These are phyloP conservation scores for Jamesozyma spencerorum DNA, from an alignment of 805 yeast genomes.

Conservation along the genomic window DNA sequence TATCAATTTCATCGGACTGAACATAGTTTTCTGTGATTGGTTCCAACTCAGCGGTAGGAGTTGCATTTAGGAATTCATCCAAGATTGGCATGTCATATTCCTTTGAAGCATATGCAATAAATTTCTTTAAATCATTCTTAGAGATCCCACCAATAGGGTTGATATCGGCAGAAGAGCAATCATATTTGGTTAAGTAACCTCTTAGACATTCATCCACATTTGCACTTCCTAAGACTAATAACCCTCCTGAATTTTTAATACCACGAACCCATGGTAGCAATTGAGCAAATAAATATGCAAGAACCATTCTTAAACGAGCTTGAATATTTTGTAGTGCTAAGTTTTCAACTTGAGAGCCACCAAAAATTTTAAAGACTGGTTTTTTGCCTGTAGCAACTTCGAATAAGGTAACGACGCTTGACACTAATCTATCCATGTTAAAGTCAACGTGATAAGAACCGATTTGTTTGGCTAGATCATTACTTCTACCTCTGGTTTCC, in stretches of 20 bases:
- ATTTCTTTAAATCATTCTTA: conserved; percentile 80
- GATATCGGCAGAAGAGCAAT: conserved; percentile 93
- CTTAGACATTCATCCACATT: conserved; percentile 95
- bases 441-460: conserved; percentile 88
- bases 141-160: conserved; percentile 99
- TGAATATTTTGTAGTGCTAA: conserved; percentile 94
- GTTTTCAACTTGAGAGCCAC: conserved; percentile 87
- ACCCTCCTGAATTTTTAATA: conserved; percentile 49
- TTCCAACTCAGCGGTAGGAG: conserved; percentile 96
- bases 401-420: conserved; percentile 65
- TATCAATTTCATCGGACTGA: conserved; percentile 93
- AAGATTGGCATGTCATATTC: conserved; percentile 71
- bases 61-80: conserved; percentile 71
- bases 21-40: conserved; percentile 89
- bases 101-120: conserved; percentile 68
- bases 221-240: conserved; percentile 89
- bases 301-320: conserved; percentile 91
- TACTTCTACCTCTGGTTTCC: conserved; percentile 81
- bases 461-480: conserved; percentile 58
- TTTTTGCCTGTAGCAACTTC: conserved; percentile 83
- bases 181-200: conserved; percentile 94
- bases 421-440: conserved; percentile 81
- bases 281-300: conserved; percentile 89
- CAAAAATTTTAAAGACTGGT: conserved; percentile 86
- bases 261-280: conserved; percentile 91